Percentiles rank a stretch among this genome's conserved stretches.
Evolutionary conservation across 352 stramenopile species (phyloP).

Genomic region (Phytophthora pini): DNA sequence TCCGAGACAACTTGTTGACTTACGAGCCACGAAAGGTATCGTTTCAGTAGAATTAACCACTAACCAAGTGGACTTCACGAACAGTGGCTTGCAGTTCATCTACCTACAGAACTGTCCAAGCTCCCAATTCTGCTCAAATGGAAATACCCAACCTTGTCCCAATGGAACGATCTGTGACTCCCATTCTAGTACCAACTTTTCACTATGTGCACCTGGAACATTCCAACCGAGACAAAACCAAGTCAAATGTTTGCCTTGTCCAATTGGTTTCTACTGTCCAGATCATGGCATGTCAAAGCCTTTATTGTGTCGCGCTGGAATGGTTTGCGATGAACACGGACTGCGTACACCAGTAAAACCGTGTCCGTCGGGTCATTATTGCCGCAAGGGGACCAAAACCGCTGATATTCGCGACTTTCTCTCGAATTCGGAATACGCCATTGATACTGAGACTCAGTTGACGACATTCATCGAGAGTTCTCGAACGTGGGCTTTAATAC

Average conservation of each 20-base stretch:
- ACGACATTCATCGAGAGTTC: slow-evolving; percentile 59
- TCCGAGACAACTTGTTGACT: slow-evolving; percentile 66
- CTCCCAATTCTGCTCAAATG: slow-evolving; percentile 65
- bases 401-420: slow-evolving; percentile 68
- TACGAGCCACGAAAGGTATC: slow-evolving; percentile 43
- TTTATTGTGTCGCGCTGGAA: slow-evolving; percentile 91
- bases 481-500: slow-evolving; percentile 57
- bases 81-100: slow-evolving; percentile 68
- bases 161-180: slow-evolving; percentile 88
- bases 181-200: slow-evolving; percentile 89
- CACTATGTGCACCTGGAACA: slow-evolving; percentile 91
- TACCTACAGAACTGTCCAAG: slow-evolving; percentile 74
- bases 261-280: slow-evolving; percentile 95
- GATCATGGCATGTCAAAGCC: slow-evolving; percentile 91
- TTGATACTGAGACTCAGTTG: slow-evolving; percentile 74
- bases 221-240: slow-evolving; percentile 93
- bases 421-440: slow-evolving; percentile 57
- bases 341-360: slow-evolving; percentile 75
- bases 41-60: slow-evolving; percentile 85
- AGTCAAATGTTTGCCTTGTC: slow-evolving; percentile 88
- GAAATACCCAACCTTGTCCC: slow-evolving; percentile 72
- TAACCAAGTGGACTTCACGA: slow-evolving; percentile 89
- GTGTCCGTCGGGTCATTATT: slow-evolving; percentile 95
- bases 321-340: slow-evolving; percentile 93
- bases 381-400: slow-evolving; percentile 93